Evolutionary conservation across 805 yeast genomes (phyloP).

Genomic region (Kluyveromyces nonfermentans): DNA sequence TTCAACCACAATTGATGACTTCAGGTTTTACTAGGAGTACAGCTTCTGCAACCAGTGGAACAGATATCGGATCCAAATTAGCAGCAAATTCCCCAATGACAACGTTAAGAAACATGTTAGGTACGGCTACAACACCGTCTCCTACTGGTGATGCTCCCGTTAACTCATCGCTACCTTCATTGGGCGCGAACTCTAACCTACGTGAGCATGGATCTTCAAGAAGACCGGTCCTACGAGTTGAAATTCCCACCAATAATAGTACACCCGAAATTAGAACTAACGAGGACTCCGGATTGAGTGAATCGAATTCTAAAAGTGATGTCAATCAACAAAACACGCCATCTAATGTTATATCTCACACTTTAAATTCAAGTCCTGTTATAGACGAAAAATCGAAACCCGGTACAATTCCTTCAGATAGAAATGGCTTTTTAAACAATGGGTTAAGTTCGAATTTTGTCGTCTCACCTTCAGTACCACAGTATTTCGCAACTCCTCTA

Average conservation of each 20-base stretch:
- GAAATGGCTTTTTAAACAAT: slow-evolving; percentile 5
- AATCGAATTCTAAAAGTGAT: slow-evolving; percentile 1
- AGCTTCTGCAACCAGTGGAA: neutral
- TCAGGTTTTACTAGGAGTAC: slow-evolving; percentile 1
- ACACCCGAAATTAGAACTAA: slow-evolving; percentile 22
- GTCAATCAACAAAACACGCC: neutral
- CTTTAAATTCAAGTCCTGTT: slow-evolving; percentile 2
- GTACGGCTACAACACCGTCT: slow-evolving; percentile 5
- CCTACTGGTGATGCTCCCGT: slow-evolving; percentile 13
- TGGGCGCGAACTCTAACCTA: slow-evolving; percentile 6
- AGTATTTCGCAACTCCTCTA: slow-evolving; percentile 29
- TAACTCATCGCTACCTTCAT: slow-evolving; percentile 12
- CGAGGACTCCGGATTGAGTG: slow-evolving; percentile 31
- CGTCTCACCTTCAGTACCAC: slow-evolving; percentile 25
- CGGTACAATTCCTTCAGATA: slow-evolving; percentile 2
- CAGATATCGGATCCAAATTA: neutral
- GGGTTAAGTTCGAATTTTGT: slow-evolving; percentile 24
- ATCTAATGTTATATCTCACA: slow-evolving; percentile 1
- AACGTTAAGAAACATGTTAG: slow-evolving; percentile 1
- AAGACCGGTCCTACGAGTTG: slow-evolving; percentile 54
- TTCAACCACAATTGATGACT: slow-evolving; percentile 3
- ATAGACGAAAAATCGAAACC: slow-evolving; percentile 1
- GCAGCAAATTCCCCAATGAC: neutral
- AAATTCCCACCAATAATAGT: slow-evolving; percentile 46
- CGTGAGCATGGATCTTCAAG: slow-evolving; percentile 13